Evolutionary conservation across 1,284 basidiomycete genomes (phyloP).

Genomic region (Mycosarcoma maydis): DNA sequence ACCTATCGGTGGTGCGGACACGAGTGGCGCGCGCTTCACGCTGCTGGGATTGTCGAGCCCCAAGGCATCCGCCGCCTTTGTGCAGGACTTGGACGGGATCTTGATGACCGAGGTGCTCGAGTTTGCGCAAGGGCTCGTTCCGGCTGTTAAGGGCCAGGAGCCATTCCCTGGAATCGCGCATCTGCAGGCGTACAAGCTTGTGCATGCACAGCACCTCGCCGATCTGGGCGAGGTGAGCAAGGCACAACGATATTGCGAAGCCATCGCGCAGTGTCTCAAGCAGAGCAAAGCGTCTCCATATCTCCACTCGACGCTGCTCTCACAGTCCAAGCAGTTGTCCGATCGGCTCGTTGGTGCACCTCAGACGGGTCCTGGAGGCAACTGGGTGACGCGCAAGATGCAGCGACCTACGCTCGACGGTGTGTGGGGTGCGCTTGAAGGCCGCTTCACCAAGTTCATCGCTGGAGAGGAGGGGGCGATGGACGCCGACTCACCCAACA

Average conservation of each 20-base stretch:
- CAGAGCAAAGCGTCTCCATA: conserved; percentile 75
- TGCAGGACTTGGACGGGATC: conserved; percentile 79
- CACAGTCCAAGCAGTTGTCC: conserved; percentile 81
- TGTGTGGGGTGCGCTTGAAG: conserved; percentile 91
- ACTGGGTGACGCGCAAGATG: conserved; percentile 75
- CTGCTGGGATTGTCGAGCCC: conserved; percentile 76
- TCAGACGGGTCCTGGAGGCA: conserved; percentile 66
- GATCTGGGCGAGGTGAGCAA: conserved; percentile 65
- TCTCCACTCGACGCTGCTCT: conserved; percentile 76
- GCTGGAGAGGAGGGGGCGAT: conserved; percentile 71
- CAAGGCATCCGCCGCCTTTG: conserved; percentile 71
- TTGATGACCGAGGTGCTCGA: conserved; percentile 92
- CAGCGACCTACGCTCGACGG: conserved; percentile 87
- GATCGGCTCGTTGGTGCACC: conserved; percentile 83
- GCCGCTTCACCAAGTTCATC: conserved; percentile 94
- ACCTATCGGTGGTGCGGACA: conserved; percentile 76
- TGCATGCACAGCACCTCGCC: conserved; percentile 80
- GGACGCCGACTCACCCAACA: conserved; percentile 68
- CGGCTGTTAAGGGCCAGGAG: conserved; percentile 84
- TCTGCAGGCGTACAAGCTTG: conserved; percentile 86
- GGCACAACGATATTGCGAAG: conserved; percentile 81
- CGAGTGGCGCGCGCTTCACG: conserved; percentile 73
- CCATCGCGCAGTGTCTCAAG: conserved; percentile 78
- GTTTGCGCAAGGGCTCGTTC: conserved; percentile 82
- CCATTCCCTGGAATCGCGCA: conserved; percentile 82